A percentile compares a stretch with the other conserved stretches of the same genome.
Evolutionary conservation across 371 early-diverging fungal species (phyloP).

Genomic region (Choanephora cucurbitarum): DNA sequence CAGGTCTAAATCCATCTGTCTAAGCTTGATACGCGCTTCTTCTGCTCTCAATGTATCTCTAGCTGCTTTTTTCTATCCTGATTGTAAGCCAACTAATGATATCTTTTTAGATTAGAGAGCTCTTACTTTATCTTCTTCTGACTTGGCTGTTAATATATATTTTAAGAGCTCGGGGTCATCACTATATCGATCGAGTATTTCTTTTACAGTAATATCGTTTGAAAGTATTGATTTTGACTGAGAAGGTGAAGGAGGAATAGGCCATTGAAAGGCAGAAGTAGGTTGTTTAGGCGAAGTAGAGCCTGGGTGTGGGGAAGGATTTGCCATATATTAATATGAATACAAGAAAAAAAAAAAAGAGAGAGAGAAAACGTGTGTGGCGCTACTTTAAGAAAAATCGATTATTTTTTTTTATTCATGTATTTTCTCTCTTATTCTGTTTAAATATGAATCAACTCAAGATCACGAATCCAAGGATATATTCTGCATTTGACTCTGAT

Average conservation of each 20-base stretch:
- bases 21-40: slow-evolving; percentile 38
- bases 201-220: slow-evolving; percentile 38
- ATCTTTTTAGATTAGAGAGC: too few species aligned
- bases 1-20: slow-evolving; percentile 43
- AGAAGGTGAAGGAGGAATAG: slow-evolving; percentile 30
- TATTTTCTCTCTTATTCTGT: neutral
- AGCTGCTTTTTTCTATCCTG: slow-evolving; percentile 41
- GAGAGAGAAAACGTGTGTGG: neutral
- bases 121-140: slow-evolving; percentile 57
- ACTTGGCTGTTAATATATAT: slow-evolving; percentile 42
- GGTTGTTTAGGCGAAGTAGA: slow-evolving; percentile 21
- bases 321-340: slow-evolving; percentile 5
- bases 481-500: slow-evolving; percentile 28
- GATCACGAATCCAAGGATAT: slow-evolving; percentile 24
- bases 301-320: slow-evolving; percentile 24
- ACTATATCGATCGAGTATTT: slow-evolving; percentile 41
- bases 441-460: neutral
- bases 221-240: slow-evolving; percentile 7
- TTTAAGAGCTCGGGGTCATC: slow-evolving; percentile 44
- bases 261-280: slow-evolving; percentile 42
- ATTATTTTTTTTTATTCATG: too few species aligned
- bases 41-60: slow-evolving; percentile 42
- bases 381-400: too few species aligned
- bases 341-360: neutral
- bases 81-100: neutral